Conservation (phyloP, 352 stramenopile genomes). For the Pseudoperonospora humuli region DNA sequence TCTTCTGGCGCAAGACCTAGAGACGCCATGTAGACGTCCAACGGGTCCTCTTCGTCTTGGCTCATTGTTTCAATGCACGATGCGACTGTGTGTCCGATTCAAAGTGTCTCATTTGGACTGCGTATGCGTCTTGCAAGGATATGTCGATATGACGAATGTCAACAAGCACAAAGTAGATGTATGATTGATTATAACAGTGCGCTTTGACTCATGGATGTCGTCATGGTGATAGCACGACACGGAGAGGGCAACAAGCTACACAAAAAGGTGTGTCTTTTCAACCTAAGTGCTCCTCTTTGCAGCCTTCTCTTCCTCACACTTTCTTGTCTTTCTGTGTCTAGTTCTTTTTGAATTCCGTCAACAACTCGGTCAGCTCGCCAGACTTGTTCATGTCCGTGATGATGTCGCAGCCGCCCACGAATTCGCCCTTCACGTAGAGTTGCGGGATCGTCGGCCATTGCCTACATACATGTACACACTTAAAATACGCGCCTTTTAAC, state of each 20-base stretch:
- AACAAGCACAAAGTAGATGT: too few relatives aligned
- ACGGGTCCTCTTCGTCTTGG: slow-evolving; percentile 39
- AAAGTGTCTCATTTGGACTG: slow-evolving; percentile 10
- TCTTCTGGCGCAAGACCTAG: slow-evolving; percentile 25
- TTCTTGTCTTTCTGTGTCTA: slow-evolving; percentile 13
- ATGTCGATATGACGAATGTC: too few relatives aligned
- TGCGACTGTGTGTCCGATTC: slow-evolving; percentile 6
- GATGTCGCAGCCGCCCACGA: slow-evolving; percentile 99
- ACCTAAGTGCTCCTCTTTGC: neutral
- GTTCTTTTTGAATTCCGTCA: slow-evolving; percentile 80
- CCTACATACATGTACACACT: slow-evolving; percentile 27
- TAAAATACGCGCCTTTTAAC: neutral
- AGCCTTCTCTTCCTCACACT: neutral
- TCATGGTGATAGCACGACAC: too few relatives aligned
- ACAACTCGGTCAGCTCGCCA: slow-evolving; percentile 86
- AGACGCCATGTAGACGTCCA: slow-evolving; percentile 78
- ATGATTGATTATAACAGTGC: too few relatives aligned
- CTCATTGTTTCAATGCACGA: slow-evolving; percentile 1
- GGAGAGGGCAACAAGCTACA: too few relatives aligned
- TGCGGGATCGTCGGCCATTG: slow-evolving; percentile 96
- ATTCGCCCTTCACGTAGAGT: slow-evolving; percentile 99
- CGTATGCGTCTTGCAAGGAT: too few relatives aligned
- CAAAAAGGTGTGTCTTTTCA: neutral
- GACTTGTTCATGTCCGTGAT: slow-evolving; percentile 92
- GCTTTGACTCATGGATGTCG: too few relatives aligned